Evolutionary conservation across 73 alveolate species (phyloP).

Genomic region (Paramecium sexaurelia): DNA sequence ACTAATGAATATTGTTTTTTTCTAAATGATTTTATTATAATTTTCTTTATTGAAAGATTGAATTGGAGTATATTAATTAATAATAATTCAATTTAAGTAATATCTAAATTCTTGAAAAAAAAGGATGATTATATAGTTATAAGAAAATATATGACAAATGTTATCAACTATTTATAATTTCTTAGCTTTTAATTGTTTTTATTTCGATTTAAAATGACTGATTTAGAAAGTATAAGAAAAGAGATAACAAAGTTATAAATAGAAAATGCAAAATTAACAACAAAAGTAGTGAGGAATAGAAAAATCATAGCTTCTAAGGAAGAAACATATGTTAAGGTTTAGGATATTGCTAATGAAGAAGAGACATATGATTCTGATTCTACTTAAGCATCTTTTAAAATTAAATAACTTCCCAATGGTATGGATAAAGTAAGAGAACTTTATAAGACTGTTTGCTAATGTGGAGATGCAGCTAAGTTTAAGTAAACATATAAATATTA

Average conservation of each 20-base stretch:
- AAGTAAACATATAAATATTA: background rate
- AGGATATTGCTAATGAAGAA: background rate
- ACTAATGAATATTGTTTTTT: too few relatives aligned
- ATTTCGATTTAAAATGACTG: background rate
- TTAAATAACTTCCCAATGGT: slow-evolving; percentile 25
- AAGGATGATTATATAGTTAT: too few relatives aligned
- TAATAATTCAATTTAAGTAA: too few relatives aligned
- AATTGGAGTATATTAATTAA: too few relatives aligned
- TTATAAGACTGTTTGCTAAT: slow-evolving; percentile 14
- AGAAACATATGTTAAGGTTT: background rate
- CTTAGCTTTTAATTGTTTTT: too few relatives aligned
- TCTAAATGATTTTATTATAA: too few relatives aligned
- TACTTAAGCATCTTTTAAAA: slow-evolving; percentile 10
- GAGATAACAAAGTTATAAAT: background rate
- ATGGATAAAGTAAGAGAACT: slow-evolving; percentile 58
- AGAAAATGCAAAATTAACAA: slow-evolving; percentile 41
- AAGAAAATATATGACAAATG: too few relatives aligned
- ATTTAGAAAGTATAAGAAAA: background rate
- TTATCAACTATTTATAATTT: too few relatives aligned
- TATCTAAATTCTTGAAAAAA: too few relatives aligned
- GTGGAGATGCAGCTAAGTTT: slow-evolving; percentile 13
- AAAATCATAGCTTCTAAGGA: background rate
- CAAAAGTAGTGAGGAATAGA: slow-evolving; percentile 19
- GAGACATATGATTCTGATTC: slow-evolving; percentile 29
- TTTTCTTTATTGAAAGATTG: too few relatives aligned